These are phyloP conservation scores for Nectriaceae sp. DNA, from an alignment of 2,329 filamentous ascomycete species.

Conservation along the genomic window DNA sequence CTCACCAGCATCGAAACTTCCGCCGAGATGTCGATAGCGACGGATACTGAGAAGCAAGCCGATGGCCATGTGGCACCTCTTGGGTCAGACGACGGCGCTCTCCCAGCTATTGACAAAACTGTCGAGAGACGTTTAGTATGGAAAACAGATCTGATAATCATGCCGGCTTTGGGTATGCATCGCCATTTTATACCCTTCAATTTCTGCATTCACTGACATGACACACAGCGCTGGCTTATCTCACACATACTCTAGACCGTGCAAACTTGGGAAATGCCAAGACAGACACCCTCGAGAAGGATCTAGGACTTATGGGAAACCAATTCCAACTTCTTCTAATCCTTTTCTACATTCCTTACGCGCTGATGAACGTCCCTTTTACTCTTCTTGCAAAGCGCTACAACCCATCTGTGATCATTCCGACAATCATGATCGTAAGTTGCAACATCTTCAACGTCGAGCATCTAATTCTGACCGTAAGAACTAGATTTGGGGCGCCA, in stretches of 20 bases:
- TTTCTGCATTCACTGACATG: too few species aligned
- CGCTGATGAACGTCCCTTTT: conserved; percentile 25
- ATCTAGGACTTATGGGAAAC: conserved; percentile 5
- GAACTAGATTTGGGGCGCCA: too few species aligned
- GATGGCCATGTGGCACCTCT: neutral
- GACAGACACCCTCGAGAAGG: conserved; percentile 3
- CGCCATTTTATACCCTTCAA: too few species aligned
- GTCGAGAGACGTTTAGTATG: neutral
- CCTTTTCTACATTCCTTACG: conserved; percentile 35
- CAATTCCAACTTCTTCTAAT: conserved; percentile 29
- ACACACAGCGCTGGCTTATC: neutral
- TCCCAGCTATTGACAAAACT: neutral
- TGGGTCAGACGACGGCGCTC: neutral
- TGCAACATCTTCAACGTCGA: conserved; percentile 22
- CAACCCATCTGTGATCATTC: conserved; percentile 28
- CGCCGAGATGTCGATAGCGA: neutral
- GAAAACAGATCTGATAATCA: neutral
- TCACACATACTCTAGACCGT: conserved; percentile 3
- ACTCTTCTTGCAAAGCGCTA: conserved; percentile 24
- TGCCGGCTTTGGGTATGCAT: neutral
- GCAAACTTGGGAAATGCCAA: conserved; percentile 8
- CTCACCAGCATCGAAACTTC: too few species aligned
- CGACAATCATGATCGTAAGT: conserved; percentile 28
- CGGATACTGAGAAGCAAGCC: neutral
- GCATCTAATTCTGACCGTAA: too few species aligned